These are phyloP conservation scores for Ogataea methylovora DNA, from an alignment of 805 yeast species.

Conservation along the genomic window DNA sequence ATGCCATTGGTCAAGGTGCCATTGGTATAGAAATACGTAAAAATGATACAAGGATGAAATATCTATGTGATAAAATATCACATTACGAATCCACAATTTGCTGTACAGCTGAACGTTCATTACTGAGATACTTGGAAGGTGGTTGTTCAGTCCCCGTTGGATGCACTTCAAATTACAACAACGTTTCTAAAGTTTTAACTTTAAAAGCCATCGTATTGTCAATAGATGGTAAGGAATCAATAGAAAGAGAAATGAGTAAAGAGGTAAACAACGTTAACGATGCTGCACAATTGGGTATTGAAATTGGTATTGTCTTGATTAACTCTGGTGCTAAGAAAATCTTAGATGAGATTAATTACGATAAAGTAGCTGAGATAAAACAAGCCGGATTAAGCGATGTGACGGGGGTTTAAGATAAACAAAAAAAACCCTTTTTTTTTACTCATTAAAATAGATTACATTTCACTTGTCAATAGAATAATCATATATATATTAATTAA, in stretches of 20 bases:
- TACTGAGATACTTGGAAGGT: constrained; percentile 87
- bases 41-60: constrained; percentile 50
- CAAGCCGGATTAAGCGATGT: constrained; percentile 24
- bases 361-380: constrained; percentile 43
- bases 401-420: no score
- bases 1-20: constrained; percentile 99
- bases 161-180: constrained; percentile 51
- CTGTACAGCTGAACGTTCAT: constrained; percentile 81
- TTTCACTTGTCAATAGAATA: no score
- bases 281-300: constrained; percentile 62
- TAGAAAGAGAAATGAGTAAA: constrained; percentile 63
- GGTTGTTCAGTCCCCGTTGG: constrained; percentile 99
- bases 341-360: constrained; percentile 71
- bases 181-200: constrained; percentile 33
- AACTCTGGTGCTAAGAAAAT: constrained; percentile 78
- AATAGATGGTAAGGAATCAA: constrained; percentile 71
- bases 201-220: constrained; percentile 72
- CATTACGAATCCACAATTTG: constrained; percentile 60
- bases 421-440: no score
- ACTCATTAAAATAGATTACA: no score
- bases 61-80: constrained; percentile 57
- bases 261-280: constrained; percentile 61
- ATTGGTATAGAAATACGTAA: constrained; percentile 84
- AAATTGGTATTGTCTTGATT: constrained; percentile 60
- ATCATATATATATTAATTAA: no score